phyloP scores from a whole-genome alignment of 116 monocot genomes.

The Thalassia testudinum region DNA sequence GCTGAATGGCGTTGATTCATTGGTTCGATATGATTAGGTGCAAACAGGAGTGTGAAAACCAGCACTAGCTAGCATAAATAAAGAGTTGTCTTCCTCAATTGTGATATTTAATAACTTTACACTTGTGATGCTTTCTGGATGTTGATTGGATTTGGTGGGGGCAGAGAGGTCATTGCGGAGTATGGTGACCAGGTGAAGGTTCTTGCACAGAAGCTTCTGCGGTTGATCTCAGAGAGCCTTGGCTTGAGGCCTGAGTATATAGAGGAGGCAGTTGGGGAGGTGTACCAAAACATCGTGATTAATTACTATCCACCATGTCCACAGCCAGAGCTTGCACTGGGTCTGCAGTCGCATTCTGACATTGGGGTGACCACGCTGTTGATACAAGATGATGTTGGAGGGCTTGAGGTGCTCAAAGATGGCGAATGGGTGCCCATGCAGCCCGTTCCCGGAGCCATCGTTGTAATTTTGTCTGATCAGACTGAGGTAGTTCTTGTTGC shows the following conservation, averaged over 20 bases:
- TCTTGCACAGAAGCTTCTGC: conserved; percentile 68
- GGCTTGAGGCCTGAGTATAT: conserved; percentile 42
- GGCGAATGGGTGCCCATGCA: conserved; percentile 50
- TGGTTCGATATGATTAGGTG: too few species aligned
- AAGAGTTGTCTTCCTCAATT: too few species aligned
- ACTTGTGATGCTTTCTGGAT: too few species aligned
- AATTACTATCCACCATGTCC: conserved; percentile 93
- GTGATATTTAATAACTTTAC: too few species aligned
- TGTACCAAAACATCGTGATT: conserved; percentile 82
- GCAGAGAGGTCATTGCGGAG: conserved; percentile 56
- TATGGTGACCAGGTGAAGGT: conserved; percentile 63
- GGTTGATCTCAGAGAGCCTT: conserved; percentile 49
- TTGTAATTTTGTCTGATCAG: conserved; percentile 85
- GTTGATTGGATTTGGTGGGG: neutral
- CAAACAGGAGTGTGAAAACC: too few species aligned
- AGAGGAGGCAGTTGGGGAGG: conserved; percentile 67
- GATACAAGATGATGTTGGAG: conserved; percentile 94
- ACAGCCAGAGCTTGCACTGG: conserved; percentile 92
- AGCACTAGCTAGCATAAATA: too few species aligned
- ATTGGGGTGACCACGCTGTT: conserved; percentile 83
- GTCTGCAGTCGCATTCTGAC: conserved; percentile 93
- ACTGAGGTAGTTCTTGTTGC: conserved; percentile 48
- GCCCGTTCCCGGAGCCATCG: conserved; percentile 47
- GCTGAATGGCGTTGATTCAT: too few species aligned
- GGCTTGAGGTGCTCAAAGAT: conserved; percentile 82